phyloP scores from a whole-genome alignment of 108 stramenopile species.

The Licmophora abbreviata region DNA sequence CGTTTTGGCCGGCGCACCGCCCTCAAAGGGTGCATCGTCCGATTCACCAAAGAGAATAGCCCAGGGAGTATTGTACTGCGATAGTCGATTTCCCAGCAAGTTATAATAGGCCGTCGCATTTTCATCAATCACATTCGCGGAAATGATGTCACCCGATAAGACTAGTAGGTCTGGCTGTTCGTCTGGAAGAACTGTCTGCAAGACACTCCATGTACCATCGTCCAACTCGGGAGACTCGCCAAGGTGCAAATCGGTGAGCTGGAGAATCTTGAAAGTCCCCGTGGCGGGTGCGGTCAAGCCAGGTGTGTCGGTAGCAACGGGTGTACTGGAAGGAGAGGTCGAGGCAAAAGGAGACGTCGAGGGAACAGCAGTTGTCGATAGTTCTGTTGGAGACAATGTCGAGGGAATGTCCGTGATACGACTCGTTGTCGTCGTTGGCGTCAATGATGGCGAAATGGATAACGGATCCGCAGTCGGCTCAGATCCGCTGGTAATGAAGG shows the following conservation, averaged over 20 bases:
- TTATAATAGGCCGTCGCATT: constrained; percentile 27
- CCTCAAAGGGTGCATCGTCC: constrained; percentile 22
- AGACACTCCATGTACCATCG: background rate
- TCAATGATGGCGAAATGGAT: too few species aligned
- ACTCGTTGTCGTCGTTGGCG: too few species aligned
- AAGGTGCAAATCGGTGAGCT: background rate
- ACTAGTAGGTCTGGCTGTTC: constrained; percentile 16
- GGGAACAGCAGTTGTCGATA: too few species aligned
- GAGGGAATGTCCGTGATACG: too few species aligned
- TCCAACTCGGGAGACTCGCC: background rate
- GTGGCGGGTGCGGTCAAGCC: too few species aligned
- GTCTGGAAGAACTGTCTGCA: too few species aligned
- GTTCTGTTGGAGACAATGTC: too few species aligned
- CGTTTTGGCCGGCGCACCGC: constrained; percentile 8
- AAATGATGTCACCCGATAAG: constrained; percentile 32
- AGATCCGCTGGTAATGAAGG: too few species aligned
- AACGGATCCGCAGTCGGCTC: too few species aligned
- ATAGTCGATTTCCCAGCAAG: constrained; percentile 8
- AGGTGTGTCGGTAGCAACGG: too few species aligned
- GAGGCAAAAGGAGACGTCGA: too few species aligned
- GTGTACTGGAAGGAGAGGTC: too few species aligned
- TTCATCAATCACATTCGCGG: constrained; percentile 24
- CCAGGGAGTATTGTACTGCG: constrained; percentile 16
- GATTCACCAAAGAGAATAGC: constrained; percentile 36
- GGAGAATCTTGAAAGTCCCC: constrained; percentile 3